These are phyloP conservation scores for Euptelea pleiosperma DNA, from an alignment of 164 flowering plant genomes.

Conservation along the genomic window DNA sequence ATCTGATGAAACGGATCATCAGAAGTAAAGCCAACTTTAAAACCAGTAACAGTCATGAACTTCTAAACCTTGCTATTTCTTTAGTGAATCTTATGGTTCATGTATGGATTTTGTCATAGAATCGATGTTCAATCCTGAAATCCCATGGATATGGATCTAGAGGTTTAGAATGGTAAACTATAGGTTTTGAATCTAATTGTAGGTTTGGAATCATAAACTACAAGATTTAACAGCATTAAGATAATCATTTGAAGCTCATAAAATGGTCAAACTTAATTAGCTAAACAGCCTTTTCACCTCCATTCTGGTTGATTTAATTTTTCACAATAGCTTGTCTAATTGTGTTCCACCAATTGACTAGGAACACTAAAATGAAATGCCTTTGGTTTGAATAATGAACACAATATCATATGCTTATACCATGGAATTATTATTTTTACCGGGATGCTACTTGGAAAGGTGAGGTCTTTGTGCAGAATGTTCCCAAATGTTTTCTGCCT, in stretches of 20 bases:
- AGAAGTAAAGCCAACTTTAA: not conserved
- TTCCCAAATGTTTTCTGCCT: conserved; percentile 93
- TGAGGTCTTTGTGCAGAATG: conserved; percentile 88
- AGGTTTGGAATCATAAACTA: not conserved
- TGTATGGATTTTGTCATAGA: too few relatives aligned
- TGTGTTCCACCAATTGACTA: not conserved
- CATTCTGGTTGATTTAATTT: not conserved
- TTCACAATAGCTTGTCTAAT: not conserved
- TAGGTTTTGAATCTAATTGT: not conserved
- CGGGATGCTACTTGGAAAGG: conserved; percentile 90
- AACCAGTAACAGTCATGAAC: not conserved
- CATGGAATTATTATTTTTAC: conserved; percentile 36
- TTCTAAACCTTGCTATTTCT: too few relatives aligned
- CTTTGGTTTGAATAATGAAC: not conserved
- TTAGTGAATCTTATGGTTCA: too few relatives aligned
- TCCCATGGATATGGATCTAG: too few relatives aligned
- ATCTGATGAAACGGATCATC: too few relatives aligned
- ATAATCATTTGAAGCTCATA: too few relatives aligned
- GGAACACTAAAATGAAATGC: conserved; percentile 2
- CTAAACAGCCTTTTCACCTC: not conserved
- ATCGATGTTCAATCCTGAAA: too few relatives aligned
- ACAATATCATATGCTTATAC: not conserved
- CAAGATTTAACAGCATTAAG: not conserved
- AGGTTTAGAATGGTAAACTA: too few relatives aligned
- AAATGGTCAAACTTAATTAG: too few relatives aligned